Conservation (phyloP, 2,329 filamentous ascomycete genomes). For the Ascosphaera pollenicola region DNA sequence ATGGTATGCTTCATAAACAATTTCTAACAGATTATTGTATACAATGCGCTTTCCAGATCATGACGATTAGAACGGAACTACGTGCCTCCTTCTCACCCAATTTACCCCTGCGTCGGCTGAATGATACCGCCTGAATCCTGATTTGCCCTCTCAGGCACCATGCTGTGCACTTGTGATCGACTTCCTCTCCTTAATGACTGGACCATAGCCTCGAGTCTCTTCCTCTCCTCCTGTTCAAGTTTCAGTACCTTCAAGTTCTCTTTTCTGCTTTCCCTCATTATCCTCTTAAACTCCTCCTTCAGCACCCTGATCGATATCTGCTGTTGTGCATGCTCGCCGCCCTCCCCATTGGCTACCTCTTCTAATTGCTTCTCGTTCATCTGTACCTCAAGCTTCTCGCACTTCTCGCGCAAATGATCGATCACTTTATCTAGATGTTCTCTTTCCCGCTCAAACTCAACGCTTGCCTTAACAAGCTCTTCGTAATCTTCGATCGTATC, state of each 20-base stretch:
- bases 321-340: slow-evolving; percentile 21
- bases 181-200: slow-evolving; percentile 26
- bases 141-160: slow-evolving; percentile 14
- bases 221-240: slow-evolving; percentile 52
- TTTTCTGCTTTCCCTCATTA: slow-evolving; percentile 50
- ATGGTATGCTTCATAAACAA: too few species aligned
- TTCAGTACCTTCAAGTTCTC: slow-evolving; percentile 43
- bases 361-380: slow-evolving; percentile 45
- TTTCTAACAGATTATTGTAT: too few species aligned
- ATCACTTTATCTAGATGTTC: slow-evolving; percentile 40
- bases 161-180: slow-evolving; percentile 5
- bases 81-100: too few species aligned
- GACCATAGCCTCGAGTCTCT: slow-evolving; percentile 41
- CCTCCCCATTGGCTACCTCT: slow-evolving; percentile 33
- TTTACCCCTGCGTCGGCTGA: too few species aligned
- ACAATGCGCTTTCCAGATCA: too few species aligned
- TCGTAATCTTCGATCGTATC: slow-evolving; percentile 51
- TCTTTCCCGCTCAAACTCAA: slow-evolving; percentile 50
- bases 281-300: slow-evolving; percentile 57
- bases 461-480: slow-evolving; percentile 43
- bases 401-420: slow-evolving; percentile 40
- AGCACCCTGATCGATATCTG: slow-evolving; percentile 46
- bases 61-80: too few species aligned
- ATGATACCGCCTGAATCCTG: slow-evolving; percentile 3
- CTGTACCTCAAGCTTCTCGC: slow-evolving; percentile 39